Percentiles rank a stretch among this genome's conserved stretches.
Evolutionary conservation across 2,329 filamentous ascomycete species (phyloP).

Genomic region (Arthroderma sp.): DNA sequence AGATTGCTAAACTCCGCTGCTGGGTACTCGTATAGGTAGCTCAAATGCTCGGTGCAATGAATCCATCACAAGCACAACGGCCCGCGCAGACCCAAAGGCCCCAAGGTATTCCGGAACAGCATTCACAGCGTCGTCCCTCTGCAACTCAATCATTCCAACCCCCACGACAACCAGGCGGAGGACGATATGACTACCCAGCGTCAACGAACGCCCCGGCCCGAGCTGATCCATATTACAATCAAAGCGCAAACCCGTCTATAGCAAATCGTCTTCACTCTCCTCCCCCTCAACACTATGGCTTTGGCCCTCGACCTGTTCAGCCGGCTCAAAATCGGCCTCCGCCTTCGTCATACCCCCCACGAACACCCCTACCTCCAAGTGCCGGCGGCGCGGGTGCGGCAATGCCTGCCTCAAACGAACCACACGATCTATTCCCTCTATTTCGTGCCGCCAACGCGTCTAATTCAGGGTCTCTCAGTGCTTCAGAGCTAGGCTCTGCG

Average conservation of each 20-base stretch:
- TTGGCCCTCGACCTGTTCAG: conserved; percentile 39
- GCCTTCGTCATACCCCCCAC: conserved; percentile 51
- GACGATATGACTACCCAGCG: background rate
- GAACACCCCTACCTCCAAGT: conserved; percentile 47
- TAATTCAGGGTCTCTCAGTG: conserved; percentile 71
- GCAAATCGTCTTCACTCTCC: conserved; percentile 31
- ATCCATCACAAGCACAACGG: conserved; percentile 17
- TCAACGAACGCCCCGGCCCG: conserved; percentile 3
- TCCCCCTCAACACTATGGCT: conserved; percentile 38
- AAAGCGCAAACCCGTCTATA: conserved; percentile 19
- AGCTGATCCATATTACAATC: conserved; percentile 6
- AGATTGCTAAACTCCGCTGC: background rate
- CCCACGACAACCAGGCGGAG: background rate
- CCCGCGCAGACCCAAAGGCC: conserved; percentile 10
- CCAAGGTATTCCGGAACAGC: conserved; percentile 14
- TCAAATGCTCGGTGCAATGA: conserved; percentile 32
- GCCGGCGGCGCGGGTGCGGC: background rate
- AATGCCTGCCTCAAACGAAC: conserved; percentile 38
- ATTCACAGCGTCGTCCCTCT: conserved; percentile 8
- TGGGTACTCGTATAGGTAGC: conserved; percentile 28
- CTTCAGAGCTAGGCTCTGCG: conserved; percentile 74
- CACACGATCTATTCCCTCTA: conserved; percentile 59
- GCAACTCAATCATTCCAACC: background rate
- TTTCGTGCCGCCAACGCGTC: conserved; percentile 77
- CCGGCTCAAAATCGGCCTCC: conserved; percentile 46